Evolutionary conservation across 371 early-diverging fungal genomes (phyloP), one percentile per base, ranked within the genome.

Genomic region (Apophysomyces ossiformis): DNA sequence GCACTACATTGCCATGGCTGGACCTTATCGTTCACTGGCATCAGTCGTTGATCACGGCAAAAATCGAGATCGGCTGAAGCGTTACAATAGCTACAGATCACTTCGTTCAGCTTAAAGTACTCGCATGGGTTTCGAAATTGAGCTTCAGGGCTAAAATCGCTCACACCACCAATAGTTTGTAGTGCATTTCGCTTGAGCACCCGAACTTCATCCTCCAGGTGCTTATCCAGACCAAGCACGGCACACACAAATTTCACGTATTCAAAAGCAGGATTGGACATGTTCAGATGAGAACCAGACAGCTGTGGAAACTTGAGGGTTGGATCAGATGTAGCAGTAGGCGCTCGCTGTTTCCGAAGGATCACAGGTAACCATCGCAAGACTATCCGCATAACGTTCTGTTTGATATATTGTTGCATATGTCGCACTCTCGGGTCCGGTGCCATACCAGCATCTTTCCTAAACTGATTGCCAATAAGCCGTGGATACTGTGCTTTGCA

Each of bases 11-110:
- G 71, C 85, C 72, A 83, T 38, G 66, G 70, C 61, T 38, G 74
- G 63, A 64, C 69, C 11, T 79, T 73, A 15, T 79, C 85, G 63
- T 80, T 67, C 38, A 69, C 67, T 6, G 92, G 88, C 65, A 90
- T 64, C 60, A 93, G 63, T 46, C 87, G 89, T 38, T 82, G 82
- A 63, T 97, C 95, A 21, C 95, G 87, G 61, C 94, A 94, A 63
- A 98, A 87, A 73, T 98, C 96, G 57, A 97, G 72, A 74, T 98
- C 96, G 5, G 90, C 85, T 50, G 88, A 83, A 64, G 84, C 85
- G 67, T 90, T 89, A 75, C 99, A 98, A 64, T 86, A 92, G 38
- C 85, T 84, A 73, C 99, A 98, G 26, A 94, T 89, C 16, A 97
- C 88, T n/a, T 92, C 91, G 1, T 87, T 80, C 21, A 98, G 72